phyloP scores from a whole-genome alignment of 208 protist genomes.

The Naegleria lovaniensis region DNA sequence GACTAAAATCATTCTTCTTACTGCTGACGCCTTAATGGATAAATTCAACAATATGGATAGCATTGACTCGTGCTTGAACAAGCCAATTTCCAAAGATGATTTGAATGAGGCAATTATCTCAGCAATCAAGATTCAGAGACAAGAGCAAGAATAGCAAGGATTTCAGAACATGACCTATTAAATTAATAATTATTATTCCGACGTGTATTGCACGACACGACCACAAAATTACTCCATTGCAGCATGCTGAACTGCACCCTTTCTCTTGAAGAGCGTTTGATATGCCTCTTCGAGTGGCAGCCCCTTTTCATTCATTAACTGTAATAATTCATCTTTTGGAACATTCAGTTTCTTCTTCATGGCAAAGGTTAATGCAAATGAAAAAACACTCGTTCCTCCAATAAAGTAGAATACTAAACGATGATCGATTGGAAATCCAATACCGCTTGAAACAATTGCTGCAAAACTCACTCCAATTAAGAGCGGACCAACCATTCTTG shows the following conservation, averaged over 20 bases:
- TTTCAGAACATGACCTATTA: no score
- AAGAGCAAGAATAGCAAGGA: no score
- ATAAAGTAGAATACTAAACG: neutral
- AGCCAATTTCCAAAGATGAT: neutral
- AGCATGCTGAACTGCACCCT: neutral
- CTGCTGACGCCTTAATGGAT: neutral
- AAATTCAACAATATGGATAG: conserved; percentile 1
- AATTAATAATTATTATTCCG: no score
- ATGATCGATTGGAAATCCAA: neutral
- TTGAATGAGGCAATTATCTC: neutral
- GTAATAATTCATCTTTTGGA: neutral
- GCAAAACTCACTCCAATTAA: neutral
- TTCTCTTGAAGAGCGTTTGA: neutral
- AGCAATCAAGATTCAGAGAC: neutral
- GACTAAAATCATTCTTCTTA: neutral
- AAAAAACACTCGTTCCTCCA: neutral
- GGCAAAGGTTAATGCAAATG: neutral
- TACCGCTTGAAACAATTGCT: neutral
- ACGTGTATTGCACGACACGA: no score
- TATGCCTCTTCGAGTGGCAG: neutral
- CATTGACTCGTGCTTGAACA: neutral
- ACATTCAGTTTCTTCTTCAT: neutral
- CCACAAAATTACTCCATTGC: neutral
- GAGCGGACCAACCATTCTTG: neutral
- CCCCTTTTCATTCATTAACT: neutral